Percentiles rank a stretch among this genome's conserved stretches.
Conservation (phyloP, 257 asterid genomes). For the Solanum boliviense region DNA sequence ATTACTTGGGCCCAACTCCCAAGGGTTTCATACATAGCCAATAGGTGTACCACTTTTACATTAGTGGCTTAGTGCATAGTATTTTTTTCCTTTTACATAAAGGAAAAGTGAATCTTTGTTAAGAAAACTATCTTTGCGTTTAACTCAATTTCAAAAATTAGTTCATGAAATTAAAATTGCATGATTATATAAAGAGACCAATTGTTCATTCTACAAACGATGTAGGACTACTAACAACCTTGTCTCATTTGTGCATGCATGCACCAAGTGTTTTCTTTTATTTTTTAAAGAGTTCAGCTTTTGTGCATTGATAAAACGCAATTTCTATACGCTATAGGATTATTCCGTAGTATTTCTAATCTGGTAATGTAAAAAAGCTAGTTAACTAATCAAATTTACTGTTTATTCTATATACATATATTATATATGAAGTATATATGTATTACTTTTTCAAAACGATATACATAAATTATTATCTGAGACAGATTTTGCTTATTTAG, state of each 20-base stretch:
- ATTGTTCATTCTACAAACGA: neutral
- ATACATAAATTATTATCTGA: neutral
- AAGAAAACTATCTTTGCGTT: neutral
- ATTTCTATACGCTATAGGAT: neutral
- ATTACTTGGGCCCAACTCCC: neutral
- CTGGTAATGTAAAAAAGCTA: neutral
- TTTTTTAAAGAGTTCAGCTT: fast-evolving
- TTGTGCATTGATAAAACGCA: fast-evolving
- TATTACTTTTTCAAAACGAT: too few species aligned
- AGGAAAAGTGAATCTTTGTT: neutral
- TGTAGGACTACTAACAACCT: neutral
- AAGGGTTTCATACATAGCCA: neutral
- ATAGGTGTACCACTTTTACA: neutral
- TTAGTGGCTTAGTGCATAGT: neutral
- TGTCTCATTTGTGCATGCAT: neutral
- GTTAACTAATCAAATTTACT: neutral
- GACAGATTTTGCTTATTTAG: neutral
- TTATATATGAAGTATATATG: neutral
- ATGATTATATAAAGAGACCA: neutral
- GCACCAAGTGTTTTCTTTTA: neutral
- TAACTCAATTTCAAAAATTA: neutral
- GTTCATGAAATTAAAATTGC: neutral
- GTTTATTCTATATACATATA: neutral
- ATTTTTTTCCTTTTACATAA: neutral
- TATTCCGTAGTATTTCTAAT: neutral